Evolutionary conservation across 345 rosid genomes (phyloP).

Genomic region (Corchorus capsularis): DNA sequence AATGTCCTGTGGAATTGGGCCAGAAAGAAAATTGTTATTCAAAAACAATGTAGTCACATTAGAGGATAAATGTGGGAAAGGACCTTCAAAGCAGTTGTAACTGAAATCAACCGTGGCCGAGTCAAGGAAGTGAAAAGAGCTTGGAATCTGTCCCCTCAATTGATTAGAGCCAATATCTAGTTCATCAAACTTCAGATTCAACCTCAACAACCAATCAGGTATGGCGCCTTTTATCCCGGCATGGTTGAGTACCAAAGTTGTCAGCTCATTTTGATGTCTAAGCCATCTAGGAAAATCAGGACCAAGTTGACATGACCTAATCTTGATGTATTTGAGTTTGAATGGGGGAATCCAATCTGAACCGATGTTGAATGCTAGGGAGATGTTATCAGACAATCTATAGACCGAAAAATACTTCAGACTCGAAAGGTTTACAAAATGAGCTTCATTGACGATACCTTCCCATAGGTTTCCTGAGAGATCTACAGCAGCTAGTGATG

Average conservation of each 20-base stretch:
- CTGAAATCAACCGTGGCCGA: constrained; percentile 22
- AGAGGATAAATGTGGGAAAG: constrained; percentile 18
- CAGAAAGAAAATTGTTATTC: constrained; percentile 15
- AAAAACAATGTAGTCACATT: constrained; percentile 21
- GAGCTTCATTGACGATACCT: constrained; percentile 34
- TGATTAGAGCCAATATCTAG: constrained; percentile 23
- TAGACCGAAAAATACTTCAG: constrained; percentile 2
- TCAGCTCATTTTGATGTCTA: constrained; percentile 28
- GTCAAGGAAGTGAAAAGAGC: not conserved
- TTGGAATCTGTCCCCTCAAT: constrained; percentile 22
- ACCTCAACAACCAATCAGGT: constrained; percentile 39
- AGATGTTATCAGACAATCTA: constrained; percentile 5
- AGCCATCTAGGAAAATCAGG: constrained; percentile 43
- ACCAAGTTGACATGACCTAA: constrained; percentile 34
- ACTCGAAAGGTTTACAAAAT: constrained; percentile 30
- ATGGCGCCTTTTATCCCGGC: constrained; percentile 28
- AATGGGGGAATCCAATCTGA: constrained; percentile 41
- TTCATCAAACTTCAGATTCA: not conserved
- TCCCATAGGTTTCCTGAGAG: constrained; percentile 27
- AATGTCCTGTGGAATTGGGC: constrained; percentile 24
- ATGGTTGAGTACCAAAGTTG: constrained; percentile 15
- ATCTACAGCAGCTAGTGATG: constrained; percentile 16
- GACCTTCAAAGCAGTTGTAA: constrained; percentile 27
- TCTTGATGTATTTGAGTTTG: constrained; percentile 22
- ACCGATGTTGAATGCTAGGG: constrained; percentile 33